A percentile compares a stretch with the other conserved stretches of the same genome.
phyloP scores from a whole-genome alignment of 768 basidiomycete species.

The Leccinum uliginosum region DNA sequence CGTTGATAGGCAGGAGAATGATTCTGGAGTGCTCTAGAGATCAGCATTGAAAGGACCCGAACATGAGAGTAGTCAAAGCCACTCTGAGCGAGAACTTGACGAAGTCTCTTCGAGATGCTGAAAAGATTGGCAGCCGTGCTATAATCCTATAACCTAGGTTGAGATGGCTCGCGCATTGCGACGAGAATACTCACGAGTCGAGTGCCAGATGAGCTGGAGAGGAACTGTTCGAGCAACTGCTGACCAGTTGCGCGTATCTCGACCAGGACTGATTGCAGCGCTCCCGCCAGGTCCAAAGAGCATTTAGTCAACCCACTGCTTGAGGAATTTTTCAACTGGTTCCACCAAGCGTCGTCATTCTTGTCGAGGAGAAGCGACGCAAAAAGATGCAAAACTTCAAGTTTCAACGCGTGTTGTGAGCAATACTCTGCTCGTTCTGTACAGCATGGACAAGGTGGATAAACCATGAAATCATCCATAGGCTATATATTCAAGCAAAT shows the following conservation, averaged over 20 bases:
- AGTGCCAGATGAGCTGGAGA: slow-evolving; percentile 8
- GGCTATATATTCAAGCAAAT: slow-evolving; percentile 37
- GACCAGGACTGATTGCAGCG: slow-evolving; percentile 20
- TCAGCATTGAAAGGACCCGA: slow-evolving; percentile 53
- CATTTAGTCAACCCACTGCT: slow-evolving; percentile 2
- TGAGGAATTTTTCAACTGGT: slow-evolving; percentile 1
- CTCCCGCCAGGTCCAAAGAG: slow-evolving; percentile 12
- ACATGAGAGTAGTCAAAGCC: slow-evolving; percentile 64
- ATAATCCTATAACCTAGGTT: slow-evolving; percentile 27
- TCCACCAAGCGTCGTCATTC: slow-evolving; percentile 14
- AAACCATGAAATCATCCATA: slow-evolving; percentile 46
- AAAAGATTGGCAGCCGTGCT: slow-evolving; percentile 36
- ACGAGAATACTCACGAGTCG: slow-evolving; percentile 24
- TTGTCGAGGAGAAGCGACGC: slow-evolving; percentile 38
- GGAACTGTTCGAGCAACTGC: slow-evolving; percentile 15
- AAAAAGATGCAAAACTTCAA: slow-evolving; percentile 41
- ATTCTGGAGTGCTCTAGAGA: slow-evolving; percentile 39
- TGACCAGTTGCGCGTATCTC: slow-evolving; percentile 18
- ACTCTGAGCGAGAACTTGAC: slow-evolving; percentile 33
- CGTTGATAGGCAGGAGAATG: slow-evolving; percentile 32
- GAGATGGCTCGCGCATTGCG: not conserved
- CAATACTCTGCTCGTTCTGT: slow-evolving; percentile 20
- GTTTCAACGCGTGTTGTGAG: slow-evolving; percentile 31
- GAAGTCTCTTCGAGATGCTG: slow-evolving; percentile 39
- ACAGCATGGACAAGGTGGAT: slow-evolving; percentile 30